A percentile compares a stretch with the other conserved stretches of the same genome.
These are phyloP conservation scores for Aspergillus chevalieri DNA, from an alignment of 2,329 filamentous ascomycete species.

Conservation along the genomic window DNA sequence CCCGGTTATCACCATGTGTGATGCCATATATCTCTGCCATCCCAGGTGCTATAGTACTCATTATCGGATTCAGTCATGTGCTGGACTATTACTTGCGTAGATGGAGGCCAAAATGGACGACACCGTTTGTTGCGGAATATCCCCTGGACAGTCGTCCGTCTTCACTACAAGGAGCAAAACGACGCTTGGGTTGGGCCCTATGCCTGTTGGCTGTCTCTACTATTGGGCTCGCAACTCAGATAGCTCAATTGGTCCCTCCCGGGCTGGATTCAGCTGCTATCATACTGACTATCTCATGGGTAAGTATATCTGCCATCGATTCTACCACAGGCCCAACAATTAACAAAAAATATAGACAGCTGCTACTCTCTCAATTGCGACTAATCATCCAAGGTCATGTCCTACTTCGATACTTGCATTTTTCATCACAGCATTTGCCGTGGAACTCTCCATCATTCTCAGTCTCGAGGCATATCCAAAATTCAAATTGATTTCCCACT, in stretches of 20 bases:
- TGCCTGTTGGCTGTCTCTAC: slow-evolving; percentile 34
- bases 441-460: slow-evolving; percentile 30
- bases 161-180: slow-evolving; percentile 25
- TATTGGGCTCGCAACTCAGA: slow-evolving; percentile 30
- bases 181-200: slow-evolving; percentile 28
- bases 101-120: slow-evolving; percentile 45
- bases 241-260: slow-evolving; percentile 20
- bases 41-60: slow-evolving; percentile 20
- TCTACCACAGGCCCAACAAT: slow-evolving; percentile 4
- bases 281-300: slow-evolving; percentile 32
- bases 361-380: slow-evolving; percentile 27
- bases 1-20: slow-evolving; percentile 29
- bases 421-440: slow-evolving; percentile 26
- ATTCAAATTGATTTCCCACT: slow-evolving; percentile 16
- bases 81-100: slow-evolving; percentile 16
- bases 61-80: slow-evolving; percentile 24
- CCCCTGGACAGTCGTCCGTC: slow-evolving; percentile 22
- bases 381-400: slow-evolving; percentile 37
- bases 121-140: slow-evolving; percentile 46
- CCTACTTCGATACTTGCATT: slow-evolving; percentile 33
- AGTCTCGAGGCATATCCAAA: slow-evolving; percentile 10
- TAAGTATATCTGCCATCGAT: slow-evolving; percentile 22
- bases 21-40: slow-evolving; percentile 27
- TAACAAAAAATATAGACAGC: slow-evolving; percentile 26
- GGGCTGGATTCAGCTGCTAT: slow-evolving; percentile 10